Base-by-base conservation (phyloP, 768 basidiomycete species). In the Hirschioporus abietinus region DNA sequence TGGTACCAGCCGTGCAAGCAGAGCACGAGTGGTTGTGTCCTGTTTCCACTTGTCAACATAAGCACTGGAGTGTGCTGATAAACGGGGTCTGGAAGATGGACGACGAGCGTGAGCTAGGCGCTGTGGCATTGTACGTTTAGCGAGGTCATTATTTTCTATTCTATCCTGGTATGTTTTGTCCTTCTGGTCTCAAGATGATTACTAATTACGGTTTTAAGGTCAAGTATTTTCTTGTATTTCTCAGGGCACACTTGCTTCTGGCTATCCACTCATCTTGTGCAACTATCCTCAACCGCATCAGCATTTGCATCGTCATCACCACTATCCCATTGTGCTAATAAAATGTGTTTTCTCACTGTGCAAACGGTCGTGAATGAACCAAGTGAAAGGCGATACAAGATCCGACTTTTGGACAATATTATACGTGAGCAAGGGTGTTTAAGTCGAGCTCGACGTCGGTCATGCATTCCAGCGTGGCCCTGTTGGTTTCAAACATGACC, bases 21-120 rank as follows among this genome's bases (percentile, higher is more conserved):
- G 79, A 80, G 71, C 79, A 83, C 70, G 80, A 84, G 71, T 92
- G 88, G 88, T 70, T 60, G 18, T 92, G 90, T 71, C 90, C 90
- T 0, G 87, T 91, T 1, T 69, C 78, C 1, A 81, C 80, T 1
- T 92, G 90, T 71, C 82, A 76, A 10, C 74, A 74, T 17, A 69
- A 78, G 36, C 89, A 91, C 73, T 76, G 78, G 12, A 90, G 88
- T 68, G 80, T 88, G 35, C 80, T 83, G 67, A 71, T 88, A 12
- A 81, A 80, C 58, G 88, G 87, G 1, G 78, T 76, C 66, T 92
- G 90, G 89, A 79, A 76, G 42, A 84, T 82, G 72, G 88, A 89
- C 69, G 81, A 80, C 63, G 79, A 79, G 58, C 71, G 74, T 63
- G 42, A 52, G 42, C 42, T 52, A 52, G 80, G 80, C 25, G 77